These are phyloP conservation scores for Carex pumila DNA, from an alignment of 176 grass and related monocot species.

Conservation along the genomic window DNA sequence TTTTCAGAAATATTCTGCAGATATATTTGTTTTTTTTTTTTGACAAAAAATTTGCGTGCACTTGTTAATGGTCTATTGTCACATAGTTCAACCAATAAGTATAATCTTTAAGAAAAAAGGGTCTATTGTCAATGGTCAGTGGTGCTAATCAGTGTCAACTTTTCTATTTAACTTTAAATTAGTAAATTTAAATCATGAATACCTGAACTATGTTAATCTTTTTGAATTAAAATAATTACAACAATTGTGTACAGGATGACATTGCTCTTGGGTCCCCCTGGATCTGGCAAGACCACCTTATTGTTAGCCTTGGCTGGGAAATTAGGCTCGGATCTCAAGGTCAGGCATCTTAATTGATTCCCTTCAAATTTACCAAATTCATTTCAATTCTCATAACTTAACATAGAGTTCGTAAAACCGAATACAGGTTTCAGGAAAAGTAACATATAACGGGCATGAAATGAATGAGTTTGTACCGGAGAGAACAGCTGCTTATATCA, in stretches of 20 bases:
- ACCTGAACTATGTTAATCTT: neutral
- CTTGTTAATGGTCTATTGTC: too few relatives aligned
- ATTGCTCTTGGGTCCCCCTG: conserved; percentile 78
- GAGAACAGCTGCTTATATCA: conserved; percentile 81
- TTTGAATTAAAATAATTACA: neutral
- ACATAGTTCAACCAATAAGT: neutral
- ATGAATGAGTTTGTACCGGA: conserved; percentile 82
- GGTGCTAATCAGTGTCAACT: too few relatives aligned
- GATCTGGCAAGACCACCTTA: conserved; percentile 87
- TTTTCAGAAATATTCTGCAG: neutral
- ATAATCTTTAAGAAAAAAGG: neutral
- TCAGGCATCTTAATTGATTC: neutral
- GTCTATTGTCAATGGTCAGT: too few relatives aligned
- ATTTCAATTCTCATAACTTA: neutral
- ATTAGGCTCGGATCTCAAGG: conserved; percentile 58
- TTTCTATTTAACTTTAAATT: too few relatives aligned
- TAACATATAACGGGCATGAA: conserved; percentile 80
- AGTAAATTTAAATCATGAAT: too few relatives aligned
- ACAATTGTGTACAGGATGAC: conserved; percentile 55
- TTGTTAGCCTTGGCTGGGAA: conserved; percentile 74
- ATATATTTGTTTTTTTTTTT: neutral
- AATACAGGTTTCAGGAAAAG: conserved; percentile 45
- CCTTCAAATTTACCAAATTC: neutral
- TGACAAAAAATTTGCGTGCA: neutral
- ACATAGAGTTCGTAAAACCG: neutral